Evolutionary conservation across 495 filamentous ascomycete species (phyloP).

Genomic region (Penicillium ochrochloron): DNA sequence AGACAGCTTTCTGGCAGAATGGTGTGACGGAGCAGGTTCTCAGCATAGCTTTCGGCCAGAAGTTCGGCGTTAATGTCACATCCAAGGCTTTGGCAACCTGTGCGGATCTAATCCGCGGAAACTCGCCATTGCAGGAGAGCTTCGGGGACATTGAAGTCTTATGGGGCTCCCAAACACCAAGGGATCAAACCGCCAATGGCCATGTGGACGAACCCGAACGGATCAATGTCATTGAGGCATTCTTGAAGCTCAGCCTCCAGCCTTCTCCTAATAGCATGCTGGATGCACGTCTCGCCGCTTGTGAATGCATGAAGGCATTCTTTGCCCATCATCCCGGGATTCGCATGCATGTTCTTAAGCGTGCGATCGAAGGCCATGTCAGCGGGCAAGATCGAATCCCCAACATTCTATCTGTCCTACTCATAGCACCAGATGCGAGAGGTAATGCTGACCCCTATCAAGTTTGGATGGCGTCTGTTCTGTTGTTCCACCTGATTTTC

Average conservation of each 20-base stretch:
- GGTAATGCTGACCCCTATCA: constrained; percentile 81
- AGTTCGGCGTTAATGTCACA: constrained; percentile 74
- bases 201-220: constrained; percentile 51
- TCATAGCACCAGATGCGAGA: constrained; percentile 62
- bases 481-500: constrained; percentile 86
- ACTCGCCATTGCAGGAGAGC: constrained; percentile 75
- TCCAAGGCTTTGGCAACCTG: constrained; percentile 84
- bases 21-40: constrained; percentile 82
- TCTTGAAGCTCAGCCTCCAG: constrained; percentile 85
- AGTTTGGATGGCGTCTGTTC: constrained; percentile 87
- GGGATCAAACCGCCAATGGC: constrained; percentile 43
- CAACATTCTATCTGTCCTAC: constrained; percentile 85
- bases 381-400: constrained; percentile 81
- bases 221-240: constrained; percentile 90
- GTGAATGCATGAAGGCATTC: constrained; percentile 91
- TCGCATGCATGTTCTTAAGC: constrained; percentile 78
- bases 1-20: constrained; percentile 80
- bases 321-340: constrained; percentile 79
- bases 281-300: constrained; percentile 81
- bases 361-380: constrained; percentile 86
- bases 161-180: constrained; percentile 38
- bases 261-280: constrained; percentile 67
- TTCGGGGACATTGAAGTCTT: constrained; percentile 76
- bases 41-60: constrained; percentile 79
- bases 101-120: constrained; percentile 86